Evolutionary conservation across 768 basidiomycete species (phyloP).

Genomic region (Artomyces pyxidatus): DNA sequence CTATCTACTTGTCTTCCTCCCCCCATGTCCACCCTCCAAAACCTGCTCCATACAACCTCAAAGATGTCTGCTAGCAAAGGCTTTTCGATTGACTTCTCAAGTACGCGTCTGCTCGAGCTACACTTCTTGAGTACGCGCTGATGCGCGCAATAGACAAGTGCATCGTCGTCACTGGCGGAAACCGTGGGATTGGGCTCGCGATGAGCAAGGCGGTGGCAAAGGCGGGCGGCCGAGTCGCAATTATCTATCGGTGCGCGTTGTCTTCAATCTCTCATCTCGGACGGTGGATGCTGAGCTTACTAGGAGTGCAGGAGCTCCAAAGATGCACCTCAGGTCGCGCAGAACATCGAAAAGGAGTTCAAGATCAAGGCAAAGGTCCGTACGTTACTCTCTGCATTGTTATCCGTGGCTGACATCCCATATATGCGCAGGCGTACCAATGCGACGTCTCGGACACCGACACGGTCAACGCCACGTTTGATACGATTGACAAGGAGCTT

Average conservation of each 20-base stretch:
- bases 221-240: slow-evolving; percentile 50
- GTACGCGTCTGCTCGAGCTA: slow-evolving; percentile 16
- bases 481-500: slow-evolving; percentile 40
- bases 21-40: neutral
- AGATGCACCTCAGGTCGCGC: slow-evolving; percentile 41
- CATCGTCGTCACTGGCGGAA: slow-evolving; percentile 54
- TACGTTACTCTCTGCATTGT: no score
- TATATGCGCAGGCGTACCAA: slow-evolving; percentile 44
- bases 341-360: slow-evolving; percentile 38
- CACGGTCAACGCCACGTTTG: slow-evolving; percentile 35
- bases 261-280: neutral
- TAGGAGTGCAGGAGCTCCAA: slow-evolving; percentile 31
- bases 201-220: slow-evolving; percentile 44
- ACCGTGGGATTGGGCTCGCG: slow-evolving; percentile 52
- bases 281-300: neutral
- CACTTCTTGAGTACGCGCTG: neutral
- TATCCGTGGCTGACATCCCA: no score
- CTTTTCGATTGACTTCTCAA: slow-evolving; percentile 20
- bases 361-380: slow-evolving; percentile 34
- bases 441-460: slow-evolving; percentile 49
- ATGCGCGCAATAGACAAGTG: slow-evolving; percentile 28
- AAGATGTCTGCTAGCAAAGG: slow-evolving; percentile 3
- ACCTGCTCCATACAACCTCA: neutral
- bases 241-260: slow-evolving; percentile 43
- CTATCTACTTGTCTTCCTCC: neutral